phyloP scores from a whole-genome alignment of 2,329 filamentous ascomycete species.

The Dactylellina parvicollis region DNA sequence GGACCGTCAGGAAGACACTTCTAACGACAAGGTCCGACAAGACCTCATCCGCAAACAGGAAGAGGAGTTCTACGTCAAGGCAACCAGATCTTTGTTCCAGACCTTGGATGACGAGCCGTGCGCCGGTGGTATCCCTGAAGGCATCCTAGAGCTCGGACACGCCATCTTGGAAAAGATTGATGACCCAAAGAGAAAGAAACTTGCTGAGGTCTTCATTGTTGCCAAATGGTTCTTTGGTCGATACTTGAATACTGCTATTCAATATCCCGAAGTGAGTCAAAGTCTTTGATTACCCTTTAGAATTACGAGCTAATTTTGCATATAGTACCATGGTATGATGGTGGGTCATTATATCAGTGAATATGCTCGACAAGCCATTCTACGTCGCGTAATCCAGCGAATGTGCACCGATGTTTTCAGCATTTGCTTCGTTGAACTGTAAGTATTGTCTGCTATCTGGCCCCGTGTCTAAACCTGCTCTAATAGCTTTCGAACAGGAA shows the following conservation, averaged over 20 bases:
- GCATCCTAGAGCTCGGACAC: constrained; percentile 83
- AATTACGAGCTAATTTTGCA: constrained; percentile 53
- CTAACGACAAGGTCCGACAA: constrained; percentile 69
- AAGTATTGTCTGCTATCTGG: constrained; percentile 10
- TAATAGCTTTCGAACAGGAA: constrained; percentile 53
- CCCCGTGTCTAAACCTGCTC: background rate
- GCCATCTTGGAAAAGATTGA: constrained; percentile 80
- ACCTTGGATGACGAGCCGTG: constrained; percentile 82
- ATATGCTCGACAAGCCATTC: constrained; percentile 82
- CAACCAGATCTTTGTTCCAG: constrained; percentile 82
- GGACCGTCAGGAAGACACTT: constrained; percentile 82
- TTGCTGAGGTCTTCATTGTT: constrained; percentile 70
- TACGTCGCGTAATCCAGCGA: constrained; percentile 64
- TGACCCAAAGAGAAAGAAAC: constrained; percentile 74
- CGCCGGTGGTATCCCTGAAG: constrained; percentile 83
- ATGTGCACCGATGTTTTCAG: constrained; percentile 58
- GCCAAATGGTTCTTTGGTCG: constrained; percentile 92
- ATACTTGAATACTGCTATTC: constrained; percentile 83
- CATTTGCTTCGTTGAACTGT: constrained; percentile 58
- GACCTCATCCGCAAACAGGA: constrained; percentile 67
- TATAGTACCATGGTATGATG: constrained; percentile 72
- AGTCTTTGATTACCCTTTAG: constrained; percentile 16
- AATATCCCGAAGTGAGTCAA: constrained; percentile 79
- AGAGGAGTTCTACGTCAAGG: constrained; percentile 87
- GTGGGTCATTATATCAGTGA: constrained; percentile 92